phyloP scores from a whole-genome alignment of 768 basidiomycete genomes.

The Tricholoma terreum region DNA sequence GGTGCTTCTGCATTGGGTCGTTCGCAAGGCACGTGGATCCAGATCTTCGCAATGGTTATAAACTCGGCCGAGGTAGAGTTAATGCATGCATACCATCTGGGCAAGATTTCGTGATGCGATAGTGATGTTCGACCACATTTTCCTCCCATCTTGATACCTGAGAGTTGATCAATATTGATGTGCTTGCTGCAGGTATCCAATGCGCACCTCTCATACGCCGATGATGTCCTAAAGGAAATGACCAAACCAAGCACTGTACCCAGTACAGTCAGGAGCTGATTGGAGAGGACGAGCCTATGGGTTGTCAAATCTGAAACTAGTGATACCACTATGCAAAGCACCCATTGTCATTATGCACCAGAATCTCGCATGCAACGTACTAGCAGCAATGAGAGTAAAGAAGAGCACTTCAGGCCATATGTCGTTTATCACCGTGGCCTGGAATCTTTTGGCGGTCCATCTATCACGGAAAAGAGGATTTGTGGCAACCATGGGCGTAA shows the following conservation, averaged over 20 bases:
- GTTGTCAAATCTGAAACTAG: constrained; percentile 48
- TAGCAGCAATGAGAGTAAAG: constrained; percentile 57
- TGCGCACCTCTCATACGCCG: constrained; percentile 62
- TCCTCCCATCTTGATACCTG: constrained; percentile 68
- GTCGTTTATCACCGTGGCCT: constrained; percentile 60
- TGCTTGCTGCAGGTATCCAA: neutral
- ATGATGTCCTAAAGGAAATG: constrained; percentile 70
- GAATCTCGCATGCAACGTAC: constrained; percentile 31
- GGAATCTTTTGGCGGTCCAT: constrained; percentile 49
- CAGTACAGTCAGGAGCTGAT: constrained; percentile 60
- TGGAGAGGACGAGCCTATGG: constrained; percentile 49
- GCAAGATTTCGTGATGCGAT: constrained; percentile 57
- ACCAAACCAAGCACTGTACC: constrained; percentile 73
- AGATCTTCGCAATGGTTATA: constrained; percentile 35
- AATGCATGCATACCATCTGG: constrained; percentile 42
- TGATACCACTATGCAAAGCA: constrained; percentile 46
- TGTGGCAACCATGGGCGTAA: constrained; percentile 35
- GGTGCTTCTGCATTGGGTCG: constrained; percentile 31
- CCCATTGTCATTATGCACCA: neutral
- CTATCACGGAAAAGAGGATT: constrained; percentile 46
- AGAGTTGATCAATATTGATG: neutral
- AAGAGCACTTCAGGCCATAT: constrained; percentile 65
- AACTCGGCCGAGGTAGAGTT: neutral
- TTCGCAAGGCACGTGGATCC: constrained; percentile 52
- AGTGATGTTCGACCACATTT: constrained; percentile 64